Evolutionary conservation across 2,329 filamentous ascomycete species (phyloP), one percentile per base, ranked within the genome.

Genomic region (Colletotrichum sp.): DNA sequence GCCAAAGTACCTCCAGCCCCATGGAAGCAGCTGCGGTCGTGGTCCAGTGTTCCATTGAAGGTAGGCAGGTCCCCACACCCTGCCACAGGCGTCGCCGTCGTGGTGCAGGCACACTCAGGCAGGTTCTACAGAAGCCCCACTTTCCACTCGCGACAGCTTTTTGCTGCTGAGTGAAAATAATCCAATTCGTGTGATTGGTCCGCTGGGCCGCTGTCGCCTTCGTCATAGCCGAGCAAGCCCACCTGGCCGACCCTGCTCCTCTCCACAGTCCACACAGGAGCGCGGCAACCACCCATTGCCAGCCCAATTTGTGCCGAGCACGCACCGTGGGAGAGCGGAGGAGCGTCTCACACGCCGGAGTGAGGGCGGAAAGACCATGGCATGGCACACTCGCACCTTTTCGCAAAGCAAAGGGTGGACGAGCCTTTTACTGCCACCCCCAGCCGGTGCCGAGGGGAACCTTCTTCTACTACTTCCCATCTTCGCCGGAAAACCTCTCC

Each of bases 401-500:
- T 66, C 28, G n/a, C 18, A 12, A 48, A 6, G 36, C 36, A 43
- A 43, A 48, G 18, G 39, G 39, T 48, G 39, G 39, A 52, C 43
- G 43, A 52, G 43, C 43, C 43, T 64, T n/a, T 30, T 66, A 71
- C 72, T 71, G 72, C 61, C 72, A 75, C 72, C 72, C 71, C 72
- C 52, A 75, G 55, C 61, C 62, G 43, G 69, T 28, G 28, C 56
- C 25, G 27, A 60, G 56, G 28, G 16, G 56, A 60, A 30, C 71
- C 71, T 60, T 67, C 56, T 73, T 69, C 56, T 73, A 68, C 67
- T 76, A 70, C 74, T 76, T 74, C 69, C 55, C 61, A 28, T 74
- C 74, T 75, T 73, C 68, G 67, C 62, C 76, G 69, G 78, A 81
- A 80, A 81, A 77, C 80, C 81, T 79, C 80, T 79, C 79, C 78